These are phyloP conservation scores for Adansonia rubrostipa DNA, from an alignment of 441 rosid genomes.

Conservation along the genomic window DNA sequence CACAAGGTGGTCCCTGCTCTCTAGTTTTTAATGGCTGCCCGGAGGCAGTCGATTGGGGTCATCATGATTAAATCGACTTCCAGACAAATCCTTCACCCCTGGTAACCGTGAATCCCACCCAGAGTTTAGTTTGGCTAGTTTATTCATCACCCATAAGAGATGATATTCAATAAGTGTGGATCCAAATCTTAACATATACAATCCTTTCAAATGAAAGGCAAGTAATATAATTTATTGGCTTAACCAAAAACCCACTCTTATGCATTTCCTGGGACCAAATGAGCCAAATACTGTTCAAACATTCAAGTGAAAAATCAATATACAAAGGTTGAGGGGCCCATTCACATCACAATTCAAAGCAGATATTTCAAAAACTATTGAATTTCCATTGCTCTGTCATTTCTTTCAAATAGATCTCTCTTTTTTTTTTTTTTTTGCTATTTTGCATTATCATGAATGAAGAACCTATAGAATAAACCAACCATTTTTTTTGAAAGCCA, in stretches of 20 bases:
- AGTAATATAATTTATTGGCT: not conserved
- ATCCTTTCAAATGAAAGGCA: no score
- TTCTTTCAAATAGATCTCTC: not conserved
- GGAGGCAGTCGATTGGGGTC: not conserved
- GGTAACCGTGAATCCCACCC: conserved; percentile 18
- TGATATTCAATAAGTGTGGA: no score
- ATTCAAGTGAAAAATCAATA: conserved; percentile 19
- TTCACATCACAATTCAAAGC: conserved; percentile 24
- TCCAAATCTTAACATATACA: no score
- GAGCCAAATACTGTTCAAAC: conserved; percentile 13
- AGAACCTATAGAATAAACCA: not conserved
- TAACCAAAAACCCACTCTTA: not conserved
- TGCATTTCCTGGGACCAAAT: conserved; percentile 2
- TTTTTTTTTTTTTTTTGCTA: not conserved
- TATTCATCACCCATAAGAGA: no score
- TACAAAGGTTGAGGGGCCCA: conserved; percentile 35
- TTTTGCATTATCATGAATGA: not conserved
- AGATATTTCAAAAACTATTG: not conserved
- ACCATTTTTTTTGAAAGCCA: not conserved
- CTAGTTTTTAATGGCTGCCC: not conserved
- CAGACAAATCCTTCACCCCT: conserved; percentile 17
- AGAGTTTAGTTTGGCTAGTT: no score
- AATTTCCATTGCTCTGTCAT: not conserved
- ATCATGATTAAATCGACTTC: not conserved
- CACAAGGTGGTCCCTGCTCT: not conserved